Evolutionary conservation across 177 flowering plant genomes (phyloP).

Genomic region (Vitis hybrid): DNA sequence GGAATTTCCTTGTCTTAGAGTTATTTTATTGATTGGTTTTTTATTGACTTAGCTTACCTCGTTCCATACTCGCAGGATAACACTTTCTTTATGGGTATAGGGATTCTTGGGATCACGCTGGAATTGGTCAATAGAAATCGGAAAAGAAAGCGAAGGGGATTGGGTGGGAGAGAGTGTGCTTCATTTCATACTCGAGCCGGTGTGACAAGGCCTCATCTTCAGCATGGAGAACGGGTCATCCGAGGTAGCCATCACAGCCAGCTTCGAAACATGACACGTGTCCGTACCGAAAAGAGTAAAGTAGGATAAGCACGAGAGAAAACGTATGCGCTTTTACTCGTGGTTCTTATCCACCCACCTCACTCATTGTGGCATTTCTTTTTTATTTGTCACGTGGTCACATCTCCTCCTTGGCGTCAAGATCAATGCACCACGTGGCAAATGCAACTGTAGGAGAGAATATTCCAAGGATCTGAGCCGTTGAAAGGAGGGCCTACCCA

Average conservation of each 20-base stretch:
- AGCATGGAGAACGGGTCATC: not conserved
- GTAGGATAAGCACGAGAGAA: conserved; percentile 16
- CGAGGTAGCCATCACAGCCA: conserved; percentile 8
- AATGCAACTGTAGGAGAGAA: too few species aligned
- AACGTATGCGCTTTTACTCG: not conserved
- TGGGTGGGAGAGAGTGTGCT: not conserved
- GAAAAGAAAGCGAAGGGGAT: too few species aligned
- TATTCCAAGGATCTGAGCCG: too few species aligned
- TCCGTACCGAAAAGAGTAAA: not conserved
- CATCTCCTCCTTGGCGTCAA: not conserved
- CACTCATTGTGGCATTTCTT: conserved; percentile 15
- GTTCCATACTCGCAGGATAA: not conserved
- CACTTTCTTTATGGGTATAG: not conserved
- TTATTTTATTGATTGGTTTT: conserved; percentile 25
- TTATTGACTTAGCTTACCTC: conserved; percentile 30
- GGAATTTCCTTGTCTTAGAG: not conserved
- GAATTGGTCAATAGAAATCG: too few species aligned
- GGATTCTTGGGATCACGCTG: not conserved
- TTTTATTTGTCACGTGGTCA: not conserved
- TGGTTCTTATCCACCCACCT: conserved; percentile 42
- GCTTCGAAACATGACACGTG: conserved; percentile 11
- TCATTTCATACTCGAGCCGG: not conserved
- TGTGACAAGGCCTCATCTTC: not conserved
- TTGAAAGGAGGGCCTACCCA: too few species aligned
- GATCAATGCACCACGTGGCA: too few species aligned